Base-by-base conservation (phyloP, 2,329 filamentous ascomycete species). In the Tolypocladium paradoxum region DNA sequence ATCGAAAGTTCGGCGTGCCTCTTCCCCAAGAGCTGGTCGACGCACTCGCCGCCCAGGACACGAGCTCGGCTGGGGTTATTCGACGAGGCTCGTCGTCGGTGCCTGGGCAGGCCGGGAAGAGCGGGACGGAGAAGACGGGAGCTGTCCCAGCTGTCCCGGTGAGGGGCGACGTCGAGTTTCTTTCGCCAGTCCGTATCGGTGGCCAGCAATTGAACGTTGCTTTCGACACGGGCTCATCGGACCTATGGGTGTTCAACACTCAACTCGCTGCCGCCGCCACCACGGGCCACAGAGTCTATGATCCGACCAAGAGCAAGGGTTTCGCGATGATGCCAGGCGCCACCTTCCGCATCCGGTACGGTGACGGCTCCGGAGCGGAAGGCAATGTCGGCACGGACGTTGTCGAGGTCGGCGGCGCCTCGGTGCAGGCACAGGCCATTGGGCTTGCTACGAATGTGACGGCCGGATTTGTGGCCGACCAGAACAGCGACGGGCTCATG, bases 141-240 rank as follows among this genome's bases (percentile, higher is more conserved):
- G 68, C 72, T 9, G 85, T 88, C 29, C 70, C 74, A 20, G 82
- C 83, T 40, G 81, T 74, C 6, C 85, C 85, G 0, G 81, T 83
- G 55, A 63, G 75, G 38, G 79, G 81, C 56, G 84, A 85, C 61
- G 75, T 79, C 46, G 79, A 87, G 60, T 90, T 86, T 63, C 73
- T 89, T 6, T 79, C 83, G 0, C 83, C 84, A 0, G 82, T 89
- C 51, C 76, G 65, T n/a, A 78, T 90, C 57, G 86, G 86, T 55
- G 83, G 82, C 6, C 85, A 89, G 69, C 77, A 75, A 5, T 62
- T 90, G 54, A 81, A 83, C 62, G 70, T 90, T 64, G 81, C 88
- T 65, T 87, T 90, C 63, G 86, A 90, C 68, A 85, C 84, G n/a
- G 86, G 86, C 53, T 88, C 85, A 2, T 79, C 85, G 14, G 86